A percentile compares a stretch with the other conserved stretches of the same genome.
These are phyloP conservation scores for Naumovozyma dairenensis DNA, from an alignment of 805 yeast genomes.

Conservation along the genomic window DNA sequence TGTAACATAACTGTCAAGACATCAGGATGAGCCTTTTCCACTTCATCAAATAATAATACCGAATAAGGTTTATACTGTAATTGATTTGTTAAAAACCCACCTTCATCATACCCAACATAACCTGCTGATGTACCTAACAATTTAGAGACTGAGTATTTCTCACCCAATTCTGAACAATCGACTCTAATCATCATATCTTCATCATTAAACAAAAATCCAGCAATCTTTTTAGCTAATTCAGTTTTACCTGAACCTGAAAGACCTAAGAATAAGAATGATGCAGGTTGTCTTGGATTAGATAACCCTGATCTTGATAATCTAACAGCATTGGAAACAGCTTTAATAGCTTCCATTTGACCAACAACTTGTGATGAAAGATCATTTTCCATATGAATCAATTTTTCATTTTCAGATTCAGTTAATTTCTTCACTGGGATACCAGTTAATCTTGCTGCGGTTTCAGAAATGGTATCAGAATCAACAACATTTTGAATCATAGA, in stretches of 20 bases:
- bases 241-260: slow-evolving; percentile 98
- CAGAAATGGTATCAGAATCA: slow-evolving; percentile 86
- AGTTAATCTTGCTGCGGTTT: slow-evolving; percentile 91
- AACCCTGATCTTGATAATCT: slow-evolving; percentile 89
- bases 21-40: slow-evolving; percentile 97
- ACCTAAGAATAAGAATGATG: slow-evolving; percentile 90
- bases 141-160: slow-evolving; percentile 92
- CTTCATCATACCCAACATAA: slow-evolving; percentile 93
- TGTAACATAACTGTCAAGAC: slow-evolving; percentile 87
- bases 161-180: slow-evolving; percentile 93
- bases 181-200: slow-evolving; percentile 95
- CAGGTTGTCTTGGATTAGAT: slow-evolving; percentile 93
- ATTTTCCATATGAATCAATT: slow-evolving; percentile 89
- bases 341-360: slow-evolving; percentile 93
- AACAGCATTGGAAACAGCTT: slow-evolving; percentile 91
- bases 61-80: slow-evolving; percentile 87
- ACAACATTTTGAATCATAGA: slow-evolving; percentile 81
- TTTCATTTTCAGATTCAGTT: slow-evolving; percentile 89
- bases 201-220: slow-evolving; percentile 91
- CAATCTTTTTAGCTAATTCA: slow-evolving; percentile 91
- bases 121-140: slow-evolving; percentile 97
- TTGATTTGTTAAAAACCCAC: slow-evolving; percentile 92
- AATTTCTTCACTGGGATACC: slow-evolving; percentile 94
- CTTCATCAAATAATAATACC: slow-evolving; percentile 93
- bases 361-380: slow-evolving; percentile 76